A percentile compares a stretch with the other conserved stretches of the same genome.
These are phyloP conservation scores for Solanum pinnatisectum DNA, from an alignment of 257 asterid species.

Conservation along the genomic window DNA sequence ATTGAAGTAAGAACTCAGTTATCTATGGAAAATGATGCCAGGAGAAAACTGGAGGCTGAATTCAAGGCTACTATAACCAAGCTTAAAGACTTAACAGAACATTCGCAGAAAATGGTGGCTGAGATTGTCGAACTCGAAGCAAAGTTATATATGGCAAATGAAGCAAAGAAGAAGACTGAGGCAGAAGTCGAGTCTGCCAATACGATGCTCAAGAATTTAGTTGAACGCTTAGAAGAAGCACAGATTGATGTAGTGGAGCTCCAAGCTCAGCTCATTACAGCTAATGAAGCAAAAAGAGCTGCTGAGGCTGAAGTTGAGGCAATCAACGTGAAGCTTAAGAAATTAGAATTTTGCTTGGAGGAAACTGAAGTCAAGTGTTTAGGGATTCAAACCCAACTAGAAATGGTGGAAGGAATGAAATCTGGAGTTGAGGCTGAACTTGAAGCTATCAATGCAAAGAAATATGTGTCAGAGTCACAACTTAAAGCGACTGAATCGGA, in stretches of 20 bases:
- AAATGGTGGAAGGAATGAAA: constrained; percentile 21
- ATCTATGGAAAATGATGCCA: constrained; percentile 5
- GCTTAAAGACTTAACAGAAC: constrained; percentile 15
- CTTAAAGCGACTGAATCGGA: constrained; percentile 28
- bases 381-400: constrained; percentile 32
- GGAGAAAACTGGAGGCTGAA: constrained; percentile 14
- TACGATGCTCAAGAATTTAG: constrained; percentile 33
- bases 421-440: constrained; percentile 4
- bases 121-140: constrained; percentile 44
- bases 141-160: background rate
- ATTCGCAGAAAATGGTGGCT: constrained; percentile 26
- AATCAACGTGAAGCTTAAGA: constrained; percentile 27
- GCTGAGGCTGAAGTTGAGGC: constrained; percentile 29
- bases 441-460: constrained; percentile 12
- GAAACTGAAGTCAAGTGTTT: constrained; percentile 33
- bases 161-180: background rate
- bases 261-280: constrained; percentile 32
- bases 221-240: constrained; percentile 37
- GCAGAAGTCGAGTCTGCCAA: background rate
- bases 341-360: constrained; percentile 28
- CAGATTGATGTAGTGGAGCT: constrained; percentile 26
- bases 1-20: constrained; percentile 2
- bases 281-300: constrained; percentile 39
- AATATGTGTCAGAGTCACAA: constrained; percentile 35
- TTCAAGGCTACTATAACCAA: constrained; percentile 21